Evolutionary conservation across 306 rosid species (phyloP).

Genomic region (Quercus glauca): DNA sequence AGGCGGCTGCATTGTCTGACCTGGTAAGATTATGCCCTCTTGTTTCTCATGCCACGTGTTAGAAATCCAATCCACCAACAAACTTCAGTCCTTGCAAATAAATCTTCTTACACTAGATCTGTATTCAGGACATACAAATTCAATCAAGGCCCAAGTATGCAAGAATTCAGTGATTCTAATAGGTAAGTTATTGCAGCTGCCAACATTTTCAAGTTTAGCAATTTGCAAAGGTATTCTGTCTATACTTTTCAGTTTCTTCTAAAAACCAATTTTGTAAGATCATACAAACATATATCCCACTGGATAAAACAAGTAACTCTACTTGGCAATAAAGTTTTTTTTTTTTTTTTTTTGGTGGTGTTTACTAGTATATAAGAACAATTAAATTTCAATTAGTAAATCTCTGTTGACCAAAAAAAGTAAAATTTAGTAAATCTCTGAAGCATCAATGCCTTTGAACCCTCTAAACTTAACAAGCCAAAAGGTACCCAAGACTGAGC

Average conservation of each 20-base stretch:
- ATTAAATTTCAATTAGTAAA: neutral
- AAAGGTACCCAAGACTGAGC: neutral
- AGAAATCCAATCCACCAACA: neutral
- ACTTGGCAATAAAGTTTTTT: neutral
- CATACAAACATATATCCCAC: neutral
- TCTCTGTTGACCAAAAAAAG: no score
- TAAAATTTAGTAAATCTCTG: neutral
- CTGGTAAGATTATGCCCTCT: neutral
- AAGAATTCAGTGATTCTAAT: neutral
- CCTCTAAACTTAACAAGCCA: neutral
- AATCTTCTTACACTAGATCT: neutral
- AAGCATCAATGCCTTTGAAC: neutral
- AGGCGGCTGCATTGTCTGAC: neutral
- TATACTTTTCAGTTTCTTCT: neutral
- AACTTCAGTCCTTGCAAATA: neutral
- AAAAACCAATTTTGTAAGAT: neutral
- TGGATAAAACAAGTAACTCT: neutral
- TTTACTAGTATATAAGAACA: neutral
- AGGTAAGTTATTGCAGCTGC: neutral
- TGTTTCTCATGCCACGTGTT: neutral
- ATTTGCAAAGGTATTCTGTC: neutral
- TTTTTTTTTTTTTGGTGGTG: neutral
- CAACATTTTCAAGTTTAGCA: neutral
- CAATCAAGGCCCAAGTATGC: neutral
- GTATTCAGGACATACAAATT: neutral